Conservation (phyloP, 2,329 filamentous ascomycete genomes). For the Apiospora koreana region DNA sequence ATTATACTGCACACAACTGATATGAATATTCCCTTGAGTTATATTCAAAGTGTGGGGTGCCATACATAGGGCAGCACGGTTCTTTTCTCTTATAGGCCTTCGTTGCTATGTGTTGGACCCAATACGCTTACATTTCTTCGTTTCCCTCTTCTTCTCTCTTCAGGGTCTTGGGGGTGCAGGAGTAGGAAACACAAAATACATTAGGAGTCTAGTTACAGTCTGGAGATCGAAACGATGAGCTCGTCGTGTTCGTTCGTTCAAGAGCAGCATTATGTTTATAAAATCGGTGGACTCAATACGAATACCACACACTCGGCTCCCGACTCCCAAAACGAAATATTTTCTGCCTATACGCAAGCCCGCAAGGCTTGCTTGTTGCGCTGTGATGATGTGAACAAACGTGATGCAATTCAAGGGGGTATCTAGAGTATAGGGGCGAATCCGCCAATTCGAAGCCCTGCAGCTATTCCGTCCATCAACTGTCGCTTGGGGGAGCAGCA, state of each 20-base stretch:
- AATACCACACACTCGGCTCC: background rate
- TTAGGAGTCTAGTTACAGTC: background rate
- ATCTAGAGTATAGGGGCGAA: background rate
- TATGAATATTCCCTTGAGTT: background rate
- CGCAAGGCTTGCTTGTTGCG: background rate
- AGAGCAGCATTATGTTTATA: background rate
- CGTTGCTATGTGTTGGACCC: background rate
- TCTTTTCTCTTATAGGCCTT: background rate
- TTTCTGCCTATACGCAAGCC: background rate
- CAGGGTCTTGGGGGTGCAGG: background rate
- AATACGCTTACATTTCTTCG: background rate
- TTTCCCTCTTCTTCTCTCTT: background rate
- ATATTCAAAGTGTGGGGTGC: background rate
- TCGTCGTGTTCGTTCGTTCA: background rate
- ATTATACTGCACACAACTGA: background rate
- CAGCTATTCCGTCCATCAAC: background rate
- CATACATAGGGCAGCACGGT: background rate
- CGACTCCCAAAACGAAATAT: background rate
- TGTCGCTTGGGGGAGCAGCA: background rate
- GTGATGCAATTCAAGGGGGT: background rate
- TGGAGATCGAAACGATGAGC: background rate
- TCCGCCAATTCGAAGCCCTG: slow-evolving; percentile 26
- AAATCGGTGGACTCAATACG: background rate
- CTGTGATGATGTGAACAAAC: background rate
- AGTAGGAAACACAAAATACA: background rate